Conservation (phyloP, 2,329 filamentous ascomycete genomes). For the Ophiostoma sp. region DNA sequence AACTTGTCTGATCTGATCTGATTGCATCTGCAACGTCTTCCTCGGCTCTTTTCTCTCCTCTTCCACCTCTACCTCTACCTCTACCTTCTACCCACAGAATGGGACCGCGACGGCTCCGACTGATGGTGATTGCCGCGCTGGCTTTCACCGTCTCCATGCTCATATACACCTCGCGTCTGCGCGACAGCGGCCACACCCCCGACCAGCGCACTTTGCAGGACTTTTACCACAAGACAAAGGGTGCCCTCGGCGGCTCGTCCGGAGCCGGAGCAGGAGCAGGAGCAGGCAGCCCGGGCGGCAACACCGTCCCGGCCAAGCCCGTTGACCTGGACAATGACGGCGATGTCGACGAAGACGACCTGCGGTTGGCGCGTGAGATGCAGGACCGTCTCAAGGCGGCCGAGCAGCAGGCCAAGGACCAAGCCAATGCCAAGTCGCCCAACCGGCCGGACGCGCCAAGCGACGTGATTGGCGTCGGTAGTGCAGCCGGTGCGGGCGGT, state of each 20-base stretch:
- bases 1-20: not conserved
- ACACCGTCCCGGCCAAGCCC: constrained; percentile 35
- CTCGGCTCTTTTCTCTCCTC: not conserved
- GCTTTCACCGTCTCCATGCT: constrained; percentile 62
- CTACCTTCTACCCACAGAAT: constrained; percentile 17
- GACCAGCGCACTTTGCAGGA: constrained; percentile 43
- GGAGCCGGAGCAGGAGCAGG: constrained; percentile 21
- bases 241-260: constrained; percentile 40
- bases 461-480: constrained; percentile 55
- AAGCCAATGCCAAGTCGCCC: constrained; percentile 61
- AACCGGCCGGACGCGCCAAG: constrained; percentile 55
- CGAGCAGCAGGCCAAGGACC: constrained; percentile 62
- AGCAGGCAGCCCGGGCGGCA: constrained; percentile 32
- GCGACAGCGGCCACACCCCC: constrained; percentile 45
- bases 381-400: constrained; percentile 61
- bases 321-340: constrained; percentile 52
- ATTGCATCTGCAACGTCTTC: not conserved
- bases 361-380: constrained; percentile 49
- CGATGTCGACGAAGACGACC: constrained; percentile 53
- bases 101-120: constrained; percentile 67
- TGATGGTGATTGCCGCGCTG: constrained; percentile 60
- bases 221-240: constrained; percentile 57
- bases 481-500: constrained; percentile 46
- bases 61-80: not conserved
- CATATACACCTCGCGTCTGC: constrained; percentile 64